Evolutionary conservation across 73 alveolate genomes (phyloP).

Genomic region (Urostyla sp.): DNA sequence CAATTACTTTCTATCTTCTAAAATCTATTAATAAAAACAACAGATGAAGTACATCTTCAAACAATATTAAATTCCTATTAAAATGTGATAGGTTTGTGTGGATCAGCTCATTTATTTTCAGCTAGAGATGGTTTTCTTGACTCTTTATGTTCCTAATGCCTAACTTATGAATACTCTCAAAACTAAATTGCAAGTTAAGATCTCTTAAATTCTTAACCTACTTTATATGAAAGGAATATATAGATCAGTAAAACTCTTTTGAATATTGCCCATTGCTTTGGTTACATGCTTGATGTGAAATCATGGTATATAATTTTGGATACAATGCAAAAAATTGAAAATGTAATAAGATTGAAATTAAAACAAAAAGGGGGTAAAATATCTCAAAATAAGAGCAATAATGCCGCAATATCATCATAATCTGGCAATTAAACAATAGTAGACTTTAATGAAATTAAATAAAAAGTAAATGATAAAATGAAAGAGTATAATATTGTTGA

Average conservation of each 20-base stretch:
- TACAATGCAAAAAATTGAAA: slow-evolving; percentile 79
- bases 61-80: slow-evolving; percentile 59
- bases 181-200: not conserved
- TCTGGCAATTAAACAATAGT: slow-evolving; percentile 44
- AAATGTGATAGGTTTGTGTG: slow-evolving; percentile 57
- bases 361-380: slow-evolving; percentile 2
- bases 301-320: slow-evolving; percentile 86
- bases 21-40: not conserved
- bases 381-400: slow-evolving; percentile 17
- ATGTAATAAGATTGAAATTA: slow-evolving; percentile 32
- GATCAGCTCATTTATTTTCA: slow-evolving; percentile 19
- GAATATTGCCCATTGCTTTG: slow-evolving; percentile 90
- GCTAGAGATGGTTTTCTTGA: slow-evolving; percentile 70
- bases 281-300: slow-evolving; percentile 83
- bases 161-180: not conserved
- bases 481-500: slow-evolving; percentile 49
- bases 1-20: slow-evolving; percentile 1
- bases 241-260: slow-evolving; percentile 82
- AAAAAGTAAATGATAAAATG: slow-evolving; percentile 49
- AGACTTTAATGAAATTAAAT: slow-evolving; percentile 45
- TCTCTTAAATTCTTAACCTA: slow-evolving; percentile 2
- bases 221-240: slow-evolving; percentile 82
- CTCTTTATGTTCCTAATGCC: slow-evolving; percentile 49
- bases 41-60: slow-evolving; percentile 49
- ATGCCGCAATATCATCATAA: slow-evolving; percentile 15